These are phyloP conservation scores for Heritiera littoralis DNA, from an alignment of 345 rosid genomes.

Conservation along the genomic window DNA sequence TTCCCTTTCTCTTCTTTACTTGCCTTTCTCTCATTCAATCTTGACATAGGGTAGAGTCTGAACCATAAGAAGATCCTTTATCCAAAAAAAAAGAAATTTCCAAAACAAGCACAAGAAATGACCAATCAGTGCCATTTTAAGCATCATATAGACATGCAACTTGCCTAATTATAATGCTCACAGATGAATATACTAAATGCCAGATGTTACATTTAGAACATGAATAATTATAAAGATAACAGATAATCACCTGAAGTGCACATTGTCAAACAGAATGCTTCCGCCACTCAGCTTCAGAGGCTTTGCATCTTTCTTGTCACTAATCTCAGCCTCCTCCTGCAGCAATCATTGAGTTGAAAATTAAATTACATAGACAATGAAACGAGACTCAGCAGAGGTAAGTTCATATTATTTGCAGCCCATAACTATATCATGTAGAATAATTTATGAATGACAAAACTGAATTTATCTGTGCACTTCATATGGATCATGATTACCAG, in stretches of 20 bases:
- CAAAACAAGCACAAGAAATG: neutral
- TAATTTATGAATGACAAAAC: neutral
- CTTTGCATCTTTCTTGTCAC: conserved; percentile 59
- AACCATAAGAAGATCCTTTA: neutral
- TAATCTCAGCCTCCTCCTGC: conserved; percentile 90
- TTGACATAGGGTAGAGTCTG: neutral
- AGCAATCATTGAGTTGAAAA: conserved; percentile 27
- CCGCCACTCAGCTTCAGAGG: conserved; percentile 81
- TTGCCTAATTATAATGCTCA: conserved; percentile 4
- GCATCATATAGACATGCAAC: neutral
- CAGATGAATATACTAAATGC: neutral
- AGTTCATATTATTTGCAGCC: neutral
- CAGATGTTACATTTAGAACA: neutral
- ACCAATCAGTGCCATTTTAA: neutral
- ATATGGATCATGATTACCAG: neutral
- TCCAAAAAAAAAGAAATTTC: neutral
- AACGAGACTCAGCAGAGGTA: neutral
- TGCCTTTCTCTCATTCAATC: neutral
- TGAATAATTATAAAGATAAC: conserved; percentile 10
- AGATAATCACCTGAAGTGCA: conserved; percentile 74
- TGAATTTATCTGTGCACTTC: neutral
- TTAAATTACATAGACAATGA: conserved; percentile 8
- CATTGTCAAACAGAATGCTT: conserved; percentile 75
- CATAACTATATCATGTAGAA: neutral
- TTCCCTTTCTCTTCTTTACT: neutral